A percentile compares a stretch with the other conserved stretches of the same genome.
Evolutionary conservation across 108 stramenopile genomes (phyloP).

Genomic region (Stephanodiscus minutulus): DNA sequence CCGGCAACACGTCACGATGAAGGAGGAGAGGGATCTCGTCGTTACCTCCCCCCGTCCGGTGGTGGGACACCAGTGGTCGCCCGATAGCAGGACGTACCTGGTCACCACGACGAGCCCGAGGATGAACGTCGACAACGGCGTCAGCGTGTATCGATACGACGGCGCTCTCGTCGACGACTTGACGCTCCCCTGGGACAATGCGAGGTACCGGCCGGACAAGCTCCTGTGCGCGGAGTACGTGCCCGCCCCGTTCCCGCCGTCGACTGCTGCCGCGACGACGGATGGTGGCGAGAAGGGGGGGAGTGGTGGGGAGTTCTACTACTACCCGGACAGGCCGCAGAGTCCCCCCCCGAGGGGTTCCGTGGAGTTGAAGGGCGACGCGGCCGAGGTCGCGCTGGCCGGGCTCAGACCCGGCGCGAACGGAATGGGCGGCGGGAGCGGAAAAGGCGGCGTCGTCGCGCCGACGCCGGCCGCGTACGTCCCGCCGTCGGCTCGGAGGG

Average conservation of each 20-base stretch:
- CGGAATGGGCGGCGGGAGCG: slow-evolving; percentile 22
- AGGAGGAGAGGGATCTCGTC: slow-evolving; percentile 55
- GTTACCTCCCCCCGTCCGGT: slow-evolving; percentile 62
- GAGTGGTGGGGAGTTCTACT: slow-evolving; percentile 28
- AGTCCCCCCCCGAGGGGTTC: slow-evolving; percentile 57
- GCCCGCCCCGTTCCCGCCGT: slow-evolving; percentile 47
- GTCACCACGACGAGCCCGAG: slow-evolving; percentile 93
- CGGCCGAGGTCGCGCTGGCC: slow-evolving; percentile 38
- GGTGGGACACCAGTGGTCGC: slow-evolving; percentile 93
- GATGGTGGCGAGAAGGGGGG: slow-evolving; percentile 7
- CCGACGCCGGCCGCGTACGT: slow-evolving; percentile 55
- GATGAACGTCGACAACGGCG: slow-evolving; percentile 98
- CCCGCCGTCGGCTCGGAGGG: slow-evolving; percentile 74
- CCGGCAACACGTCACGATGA: slow-evolving; percentile 32
- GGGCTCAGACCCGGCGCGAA: slow-evolving; percentile 19
- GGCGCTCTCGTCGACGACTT: slow-evolving; percentile 60
- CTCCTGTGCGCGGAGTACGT: slow-evolving; percentile 72
- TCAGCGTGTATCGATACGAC: slow-evolving; percentile 85
- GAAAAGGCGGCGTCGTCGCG: slow-evolving; percentile 45
- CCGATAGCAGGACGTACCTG: slow-evolving; percentile 88
- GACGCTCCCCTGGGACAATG: slow-evolving; percentile 77
- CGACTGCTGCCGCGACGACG: too few species aligned
- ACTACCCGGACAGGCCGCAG: slow-evolving; percentile 90
- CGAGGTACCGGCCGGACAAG: slow-evolving; percentile 66
- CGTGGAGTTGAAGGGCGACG: slow-evolving; percentile 53